Evolutionary conservation across 495 filamentous ascomycete genomes (phyloP), one percentile per base, ranked within the genome.

Genomic region (Xylona heveae): DNA sequence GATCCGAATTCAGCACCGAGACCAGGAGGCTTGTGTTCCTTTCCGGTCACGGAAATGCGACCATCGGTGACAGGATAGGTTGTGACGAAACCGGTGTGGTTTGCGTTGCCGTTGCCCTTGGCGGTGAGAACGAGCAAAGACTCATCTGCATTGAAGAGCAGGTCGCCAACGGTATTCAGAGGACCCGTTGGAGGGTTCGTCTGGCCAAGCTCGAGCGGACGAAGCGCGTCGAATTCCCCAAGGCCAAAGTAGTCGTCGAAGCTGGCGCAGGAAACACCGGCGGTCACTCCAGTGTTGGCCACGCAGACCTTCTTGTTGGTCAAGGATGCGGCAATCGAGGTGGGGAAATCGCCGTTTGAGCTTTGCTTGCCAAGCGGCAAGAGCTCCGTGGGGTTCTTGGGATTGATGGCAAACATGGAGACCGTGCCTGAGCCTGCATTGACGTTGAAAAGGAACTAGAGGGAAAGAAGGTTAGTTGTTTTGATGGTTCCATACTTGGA

Each of bases 351-450:
- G 16, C 58, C 68, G 5, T 59, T 51, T 17, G 66, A 44, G 10
- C 38, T 47, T 0, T 60, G 60, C 4, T 43, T 16, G 21, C 61
- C 63, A 18, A 65, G 34, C n/a, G 53, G 29, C 0, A 45, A 49
- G 22, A 68, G 42, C 6, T 52, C 36, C 16, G 54, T 58, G 3
- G 67, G 57, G 40, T 71, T 45, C 4, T 37, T 10, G 0, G 45
- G 31, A 14, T 43, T 43, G 46, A 74, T 71, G 29, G 45, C 36
- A 26, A 74, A 49, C 58, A 69, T 60, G 36, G 53, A 57, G 2
- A 68, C 24, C 2, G 62, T 61, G 42, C 71, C 65, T 23, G 61
- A 69, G 20, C 66, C 66, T n/a, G 68, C 49, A 45, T 72, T 72
- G 23, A 72, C 65, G 15, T 61, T 64, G 33, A 72, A 66, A 19